Percentiles rank a stretch among this genome's conserved stretches.
phyloP scores from a whole-genome alignment of 2,329 filamentous ascomycete species.

The Fragosphaeria purpurea region DNA sequence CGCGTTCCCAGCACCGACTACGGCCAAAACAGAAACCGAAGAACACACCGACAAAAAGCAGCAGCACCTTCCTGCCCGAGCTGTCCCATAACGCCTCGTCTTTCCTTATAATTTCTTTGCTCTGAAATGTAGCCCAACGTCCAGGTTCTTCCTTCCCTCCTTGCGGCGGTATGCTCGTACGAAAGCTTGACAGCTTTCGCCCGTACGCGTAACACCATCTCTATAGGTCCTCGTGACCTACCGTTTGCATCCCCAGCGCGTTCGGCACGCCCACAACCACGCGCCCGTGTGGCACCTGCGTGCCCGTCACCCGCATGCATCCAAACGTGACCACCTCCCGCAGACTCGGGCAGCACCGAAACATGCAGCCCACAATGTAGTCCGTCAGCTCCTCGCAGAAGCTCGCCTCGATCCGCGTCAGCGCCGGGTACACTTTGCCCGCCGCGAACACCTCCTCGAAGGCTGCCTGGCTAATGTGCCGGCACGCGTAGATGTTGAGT shows the following conservation, averaged over 20 bases:
- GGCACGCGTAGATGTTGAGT: slow-evolving; percentile 73
- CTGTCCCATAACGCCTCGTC: too few species aligned
- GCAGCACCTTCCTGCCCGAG: not conserved
- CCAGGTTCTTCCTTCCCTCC: not conserved
- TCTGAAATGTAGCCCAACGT: not conserved
- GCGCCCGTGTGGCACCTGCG: slow-evolving; percentile 43
- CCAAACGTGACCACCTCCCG: slow-evolving; percentile 53
- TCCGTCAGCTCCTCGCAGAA: slow-evolving; percentile 64
- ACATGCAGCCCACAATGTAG: slow-evolving; percentile 52
- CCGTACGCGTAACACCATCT: not conserved
- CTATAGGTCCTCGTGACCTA: slow-evolving; percentile 28
- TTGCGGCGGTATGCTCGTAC: too few species aligned
- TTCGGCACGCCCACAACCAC: slow-evolving; percentile 50
- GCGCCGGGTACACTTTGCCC: slow-evolving; percentile 51
- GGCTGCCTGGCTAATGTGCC: slow-evolving; percentile 63
- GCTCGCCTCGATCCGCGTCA: slow-evolving; percentile 65
- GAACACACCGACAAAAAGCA: not conserved
- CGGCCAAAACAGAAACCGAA: too few species aligned
- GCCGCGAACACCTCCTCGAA: slow-evolving; percentile 65
- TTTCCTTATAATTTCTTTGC: too few species aligned
- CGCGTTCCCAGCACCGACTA: too few species aligned
- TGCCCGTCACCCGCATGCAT: slow-evolving; percentile 50
- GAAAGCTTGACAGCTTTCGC: not conserved
- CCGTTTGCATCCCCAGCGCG: slow-evolving; percentile 49
- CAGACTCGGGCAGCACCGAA: slow-evolving; percentile 52